Percentiles rank a stretch among this genome's conserved stretches.
Conservation (phyloP, 2,329 filamentous ascomycete species). For the Epichloe hybrida region DNA sequence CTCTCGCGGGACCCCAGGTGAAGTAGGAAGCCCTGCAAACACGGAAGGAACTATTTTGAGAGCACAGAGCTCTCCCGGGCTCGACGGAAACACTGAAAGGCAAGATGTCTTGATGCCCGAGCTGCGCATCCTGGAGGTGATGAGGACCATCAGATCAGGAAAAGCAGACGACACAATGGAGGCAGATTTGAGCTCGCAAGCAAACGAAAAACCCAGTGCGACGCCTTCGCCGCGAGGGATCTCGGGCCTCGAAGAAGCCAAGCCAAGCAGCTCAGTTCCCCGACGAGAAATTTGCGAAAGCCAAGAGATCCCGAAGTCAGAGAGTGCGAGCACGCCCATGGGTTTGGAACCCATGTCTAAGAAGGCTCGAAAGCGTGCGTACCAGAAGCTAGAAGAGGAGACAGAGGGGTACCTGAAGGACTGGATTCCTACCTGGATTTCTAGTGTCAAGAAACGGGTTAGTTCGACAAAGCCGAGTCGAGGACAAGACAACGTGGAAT, state of each 20-base stretch:
- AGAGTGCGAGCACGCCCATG: neutral
- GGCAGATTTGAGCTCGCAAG: too few relatives aligned
- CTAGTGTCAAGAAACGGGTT: neutral
- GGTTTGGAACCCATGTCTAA: neutral
- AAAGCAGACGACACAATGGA: neutral
- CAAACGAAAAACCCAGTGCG: neutral
- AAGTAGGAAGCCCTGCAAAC: too few relatives aligned
- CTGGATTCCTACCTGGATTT: neutral
- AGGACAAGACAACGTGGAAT: neutral
- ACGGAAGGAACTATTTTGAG: neutral
- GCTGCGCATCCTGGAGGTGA: neutral
- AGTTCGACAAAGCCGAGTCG: neutral
- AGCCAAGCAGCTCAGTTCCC: neutral
- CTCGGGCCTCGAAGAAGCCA: neutral
- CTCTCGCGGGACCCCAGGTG: neutral
- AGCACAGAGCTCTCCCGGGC: too few relatives aligned
- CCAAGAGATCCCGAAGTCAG: neutral
- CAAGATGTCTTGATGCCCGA: neutral
- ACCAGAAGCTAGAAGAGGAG: conserved; percentile 1
- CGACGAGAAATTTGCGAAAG: too few relatives aligned
- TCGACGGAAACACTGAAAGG: neutral
- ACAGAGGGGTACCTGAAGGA: neutral
- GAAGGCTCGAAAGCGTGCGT: neutral
- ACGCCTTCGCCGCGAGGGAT: neutral
- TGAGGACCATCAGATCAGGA: neutral